Conservation (phyloP, 106 monocot species). For the Dioscorea alata region DNA sequence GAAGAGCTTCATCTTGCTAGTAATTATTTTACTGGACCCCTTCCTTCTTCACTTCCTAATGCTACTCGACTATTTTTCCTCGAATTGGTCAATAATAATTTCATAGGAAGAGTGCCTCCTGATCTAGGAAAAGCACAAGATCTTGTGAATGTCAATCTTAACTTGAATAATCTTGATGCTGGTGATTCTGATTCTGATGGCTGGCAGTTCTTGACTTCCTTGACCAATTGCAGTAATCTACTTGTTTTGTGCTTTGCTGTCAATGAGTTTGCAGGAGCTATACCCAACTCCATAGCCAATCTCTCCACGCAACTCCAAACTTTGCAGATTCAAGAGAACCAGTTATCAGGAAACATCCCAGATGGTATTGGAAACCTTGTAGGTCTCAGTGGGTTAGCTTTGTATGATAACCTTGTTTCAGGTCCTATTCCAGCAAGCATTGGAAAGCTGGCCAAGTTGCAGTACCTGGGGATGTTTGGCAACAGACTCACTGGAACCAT, state of each 20-base stretch:
- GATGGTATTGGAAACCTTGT: neutral
- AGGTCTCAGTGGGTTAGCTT: neutral
- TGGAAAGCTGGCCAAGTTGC: constrained; percentile 2
- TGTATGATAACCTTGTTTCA: neutral
- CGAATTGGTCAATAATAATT: neutral
- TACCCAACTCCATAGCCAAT: constrained; percentile 6
- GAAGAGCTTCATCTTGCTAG: neutral
- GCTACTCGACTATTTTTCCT: neutral
- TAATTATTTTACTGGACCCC: neutral
- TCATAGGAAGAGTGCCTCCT: neutral
- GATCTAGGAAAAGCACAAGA: neutral
- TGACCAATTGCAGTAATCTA: constrained; percentile 4
- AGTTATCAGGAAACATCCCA: constrained; percentile 5
- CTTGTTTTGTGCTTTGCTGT: neutral
- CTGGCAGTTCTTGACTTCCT: neutral
- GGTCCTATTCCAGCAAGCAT: constrained; percentile 4
- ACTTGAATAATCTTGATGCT: neutral
- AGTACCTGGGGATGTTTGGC: neutral
- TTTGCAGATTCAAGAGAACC: neutral
- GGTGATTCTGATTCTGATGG: neutral
- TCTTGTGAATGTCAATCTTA: neutral
- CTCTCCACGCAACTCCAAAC: neutral
- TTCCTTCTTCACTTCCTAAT: constrained; percentile 2
- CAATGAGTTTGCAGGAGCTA: neutral
- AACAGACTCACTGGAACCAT: constrained; percentile 1